phyloP scores from a whole-genome alignment of 139 green algal genomes.

The Picochlorum sp. region DNA sequence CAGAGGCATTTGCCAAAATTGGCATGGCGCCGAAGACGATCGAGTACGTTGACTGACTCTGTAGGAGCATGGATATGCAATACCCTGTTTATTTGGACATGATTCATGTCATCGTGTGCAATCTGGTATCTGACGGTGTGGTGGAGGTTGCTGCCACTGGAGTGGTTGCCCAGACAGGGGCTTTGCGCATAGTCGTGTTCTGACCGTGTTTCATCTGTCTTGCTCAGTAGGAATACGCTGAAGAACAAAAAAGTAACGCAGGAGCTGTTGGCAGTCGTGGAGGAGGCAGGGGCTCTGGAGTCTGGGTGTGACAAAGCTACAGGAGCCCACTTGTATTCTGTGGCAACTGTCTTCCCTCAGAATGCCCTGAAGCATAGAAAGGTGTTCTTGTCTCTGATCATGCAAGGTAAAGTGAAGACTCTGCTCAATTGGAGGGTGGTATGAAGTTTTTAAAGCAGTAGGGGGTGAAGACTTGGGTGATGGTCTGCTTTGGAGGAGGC shows the following conservation, averaged over 20 bases:
- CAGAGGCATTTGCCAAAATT: conserved; percentile 50
- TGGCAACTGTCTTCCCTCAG: conserved; percentile 69
- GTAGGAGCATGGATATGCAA: too few relatives aligned
- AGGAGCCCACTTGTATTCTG: conserved; percentile 71
- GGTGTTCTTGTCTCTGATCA: conserved; percentile 60
- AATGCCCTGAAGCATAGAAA: conserved; percentile 72
- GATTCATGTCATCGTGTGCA: too few relatives aligned
- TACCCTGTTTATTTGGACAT: not conserved
- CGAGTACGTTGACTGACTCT: conserved; percentile 40
- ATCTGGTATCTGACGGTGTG: too few relatives aligned
- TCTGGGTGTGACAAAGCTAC: conserved; percentile 58
- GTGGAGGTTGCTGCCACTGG: not conserved
- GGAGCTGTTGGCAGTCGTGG: conserved; percentile 59
- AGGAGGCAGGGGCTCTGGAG: conserved; percentile 46
- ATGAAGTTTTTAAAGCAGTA: conserved; percentile 72
- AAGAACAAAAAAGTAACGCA: conserved; percentile 72
- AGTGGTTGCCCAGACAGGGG: too few relatives aligned
- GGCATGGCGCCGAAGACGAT: conserved; percentile 55
- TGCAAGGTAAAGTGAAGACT: conserved; percentile 50
- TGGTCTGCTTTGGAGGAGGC: conserved; percentile 50
- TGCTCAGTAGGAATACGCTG: conserved; percentile 43
- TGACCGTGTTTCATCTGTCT: not conserved
- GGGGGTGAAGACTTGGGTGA: conserved; percentile 33
- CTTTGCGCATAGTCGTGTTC: too few relatives aligned
- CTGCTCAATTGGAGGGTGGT: conserved; percentile 70